These are phyloP conservation scores for Phytophthora macrochlamydospora DNA, from an alignment of 352 stramenopile species.

Conservation along the genomic window DNA sequence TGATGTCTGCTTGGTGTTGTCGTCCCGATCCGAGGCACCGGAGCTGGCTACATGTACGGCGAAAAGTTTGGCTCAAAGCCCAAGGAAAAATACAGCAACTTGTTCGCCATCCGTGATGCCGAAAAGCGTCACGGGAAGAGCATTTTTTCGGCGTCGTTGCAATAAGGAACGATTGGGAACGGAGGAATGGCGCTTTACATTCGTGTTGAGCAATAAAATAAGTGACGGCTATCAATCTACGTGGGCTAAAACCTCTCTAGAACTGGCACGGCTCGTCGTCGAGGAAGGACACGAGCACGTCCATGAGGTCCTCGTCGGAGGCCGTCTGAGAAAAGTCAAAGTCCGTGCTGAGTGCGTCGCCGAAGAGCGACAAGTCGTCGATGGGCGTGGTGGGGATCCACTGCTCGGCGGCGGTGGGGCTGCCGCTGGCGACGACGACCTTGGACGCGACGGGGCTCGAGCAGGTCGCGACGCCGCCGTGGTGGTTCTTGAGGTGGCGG, in stretches of 20 bases:
- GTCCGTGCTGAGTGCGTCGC: constrained; percentile 18
- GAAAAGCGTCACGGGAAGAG: constrained; percentile 4
- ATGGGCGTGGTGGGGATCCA: constrained; percentile 15
- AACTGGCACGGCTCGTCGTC: constrained; percentile 30
- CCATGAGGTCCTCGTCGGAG: constrained; percentile 38
- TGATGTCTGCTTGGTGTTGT: constrained; percentile 8
- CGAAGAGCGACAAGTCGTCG: constrained; percentile 23
- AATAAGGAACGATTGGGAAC: constrained; percentile 1
- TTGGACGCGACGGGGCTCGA: constrained; percentile 17
- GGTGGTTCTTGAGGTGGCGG: constrained; percentile 40
- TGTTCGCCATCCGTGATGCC: constrained; percentile 5
- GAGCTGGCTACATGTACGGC: constrained; percentile 11
- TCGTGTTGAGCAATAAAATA: constrained; percentile 33
- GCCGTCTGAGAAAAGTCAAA: constrained; percentile 20
- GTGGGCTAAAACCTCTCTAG: constrained; percentile 11
- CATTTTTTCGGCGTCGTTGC: neutral
- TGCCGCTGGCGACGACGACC: constrained; percentile 12
- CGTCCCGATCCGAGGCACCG: no score
- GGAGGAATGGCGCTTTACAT: constrained; percentile 9
- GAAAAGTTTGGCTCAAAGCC: neutral
- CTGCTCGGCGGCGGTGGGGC: constrained; percentile 29
- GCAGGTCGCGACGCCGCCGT: constrained; percentile 8
- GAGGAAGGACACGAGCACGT: constrained; percentile 42
- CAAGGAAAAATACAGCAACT: neutral
- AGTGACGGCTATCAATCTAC: constrained; percentile 6